phyloP scores from a whole-genome alignment of 2,329 filamentous ascomycete species.

The Dactylellina parvicollis region DNA sequence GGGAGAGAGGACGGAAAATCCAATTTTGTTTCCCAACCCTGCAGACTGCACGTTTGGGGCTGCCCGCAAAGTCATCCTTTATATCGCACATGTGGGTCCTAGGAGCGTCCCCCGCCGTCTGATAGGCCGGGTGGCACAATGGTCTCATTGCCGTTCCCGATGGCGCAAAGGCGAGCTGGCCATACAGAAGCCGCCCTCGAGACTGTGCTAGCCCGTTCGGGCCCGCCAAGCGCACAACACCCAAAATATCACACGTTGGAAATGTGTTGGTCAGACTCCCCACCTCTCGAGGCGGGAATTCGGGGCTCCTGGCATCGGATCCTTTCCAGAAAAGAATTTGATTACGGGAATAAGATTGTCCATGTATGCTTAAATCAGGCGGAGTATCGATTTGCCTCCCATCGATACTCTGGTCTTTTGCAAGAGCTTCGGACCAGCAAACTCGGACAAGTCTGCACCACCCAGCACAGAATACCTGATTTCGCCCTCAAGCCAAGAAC shows the following conservation, averaged over 20 bases:
- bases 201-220: slow-evolving; percentile 12
- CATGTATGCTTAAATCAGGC: too few relatives aligned
- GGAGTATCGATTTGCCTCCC: too few relatives aligned
- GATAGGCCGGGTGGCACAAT: slow-evolving; percentile 12
- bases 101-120: not conserved
- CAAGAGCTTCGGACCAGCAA: too few relatives aligned
- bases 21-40: slow-evolving; percentile 19
- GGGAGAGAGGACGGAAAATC: slow-evolving; percentile 9
- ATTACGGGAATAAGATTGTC: too few relatives aligned
- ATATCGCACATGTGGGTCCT: slow-evolving; percentile 10
- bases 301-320: too few relatives aligned
- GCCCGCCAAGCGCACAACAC: slow-evolving; percentile 10
- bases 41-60: slow-evolving; percentile 12
- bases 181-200: slow-evolving; percentile 17
- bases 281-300: not conserved
- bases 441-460: too few relatives aligned
- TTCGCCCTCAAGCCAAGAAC: not conserved
- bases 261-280: slow-evolving; percentile 34
- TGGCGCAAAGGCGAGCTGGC: slow-evolving; percentile 29
- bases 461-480: not conserved
- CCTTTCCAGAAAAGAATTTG: too few relatives aligned
- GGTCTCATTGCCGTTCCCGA: slow-evolving; percentile 38
- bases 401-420: too few relatives aligned
- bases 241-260: slow-evolving; percentile 31
- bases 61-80: not conserved